Base-by-base conservation (phyloP, 2,329 filamentous ascomycete genomes). In the Nigrospora oryzae region DNA sequence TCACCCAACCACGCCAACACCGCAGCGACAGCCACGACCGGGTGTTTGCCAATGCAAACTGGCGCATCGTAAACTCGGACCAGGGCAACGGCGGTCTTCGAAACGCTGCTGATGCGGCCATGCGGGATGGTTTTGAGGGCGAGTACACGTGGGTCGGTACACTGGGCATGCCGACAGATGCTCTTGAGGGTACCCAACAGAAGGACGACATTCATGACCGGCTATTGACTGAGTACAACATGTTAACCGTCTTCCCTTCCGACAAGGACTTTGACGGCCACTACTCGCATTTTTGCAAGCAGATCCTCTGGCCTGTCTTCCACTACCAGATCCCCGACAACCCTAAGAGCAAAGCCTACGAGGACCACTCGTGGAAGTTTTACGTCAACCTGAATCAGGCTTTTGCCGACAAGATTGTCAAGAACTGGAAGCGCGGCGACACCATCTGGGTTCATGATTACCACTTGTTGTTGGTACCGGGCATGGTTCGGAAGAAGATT, bases 261-360 rank as follows among this genome's bases (percentile, higher is more conserved):
- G 91, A 97, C 67, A 89, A 85, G 60, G 90, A 97, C 64, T 89
- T 96, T 60, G 86, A 96, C 57, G 89, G 90, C 1, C 90, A 95
- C 66, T 97, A 97, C 60, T 81, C 84, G 12, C 90, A 96, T 65
- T 97, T 93, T 62, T 96, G 90, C 81, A 97, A 97, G 70, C 89
- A 91, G 59, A 95, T 97, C 45, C 74, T 97, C 7, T 97, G 91
- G 91, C 91, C 91, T 1, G 90, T 96, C 48, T 95, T 97, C 65
- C 90, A 97, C 66, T 97, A 97, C 63, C 90, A 96, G 65, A 95
- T 97, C 48, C 93, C 91, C 0, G 93, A 97, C 61, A 94, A 95
- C 60, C 91, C 91, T 23, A 95, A 95, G 74, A 96, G 89, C 79
- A 97, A 97, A 64, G 91, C 91, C 0, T 97, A 95, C 63, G 86